Conservation (phyloP, 2,329 filamentous ascomycete species). For the Calonectria pteridis region DNA sequence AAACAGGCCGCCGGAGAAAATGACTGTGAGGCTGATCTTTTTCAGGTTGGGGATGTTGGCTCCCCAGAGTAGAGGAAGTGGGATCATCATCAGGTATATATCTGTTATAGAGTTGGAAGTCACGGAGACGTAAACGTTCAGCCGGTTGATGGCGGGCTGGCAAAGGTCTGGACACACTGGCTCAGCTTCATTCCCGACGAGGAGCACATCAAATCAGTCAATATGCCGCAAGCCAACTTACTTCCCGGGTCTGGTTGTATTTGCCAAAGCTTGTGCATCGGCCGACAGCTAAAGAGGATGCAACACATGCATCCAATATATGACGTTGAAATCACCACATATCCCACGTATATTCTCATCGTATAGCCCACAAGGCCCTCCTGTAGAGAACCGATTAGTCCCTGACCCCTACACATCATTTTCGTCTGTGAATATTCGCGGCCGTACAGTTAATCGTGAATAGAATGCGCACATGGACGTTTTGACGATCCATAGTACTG, state of each 20-base stretch:
- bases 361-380: not conserved
- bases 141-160: slow-evolving; percentile 11
- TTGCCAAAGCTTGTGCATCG: slow-evolving; percentile 12
- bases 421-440: not conserved
- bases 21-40: not conserved
- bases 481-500: slow-evolving; percentile 17
- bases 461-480: slow-evolving; percentile 18
- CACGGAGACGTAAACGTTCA: slow-evolving; percentile 1
- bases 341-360: not conserved
- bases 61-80: not conserved
- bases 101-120: not conserved
- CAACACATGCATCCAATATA: not conserved
- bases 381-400: not conserved
- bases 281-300: slow-evolving; percentile 9
- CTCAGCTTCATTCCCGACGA: not conserved
- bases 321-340: not conserved
- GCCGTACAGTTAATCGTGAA: slow-evolving; percentile 6
- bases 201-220: no score
- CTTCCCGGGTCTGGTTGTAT: slow-evolving; percentile 19
- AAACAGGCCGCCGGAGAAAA: slow-evolving; percentile 13
- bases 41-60: not conserved
- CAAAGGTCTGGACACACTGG: not conserved
- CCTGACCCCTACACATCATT: not conserved
- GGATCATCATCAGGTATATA: not conserved
- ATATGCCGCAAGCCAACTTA: not conserved